These are phyloP conservation scores for Ceratocystis diversiconidia DNA, from an alignment of 2,329 filamentous ascomycete genomes.

Conservation along the genomic window DNA sequence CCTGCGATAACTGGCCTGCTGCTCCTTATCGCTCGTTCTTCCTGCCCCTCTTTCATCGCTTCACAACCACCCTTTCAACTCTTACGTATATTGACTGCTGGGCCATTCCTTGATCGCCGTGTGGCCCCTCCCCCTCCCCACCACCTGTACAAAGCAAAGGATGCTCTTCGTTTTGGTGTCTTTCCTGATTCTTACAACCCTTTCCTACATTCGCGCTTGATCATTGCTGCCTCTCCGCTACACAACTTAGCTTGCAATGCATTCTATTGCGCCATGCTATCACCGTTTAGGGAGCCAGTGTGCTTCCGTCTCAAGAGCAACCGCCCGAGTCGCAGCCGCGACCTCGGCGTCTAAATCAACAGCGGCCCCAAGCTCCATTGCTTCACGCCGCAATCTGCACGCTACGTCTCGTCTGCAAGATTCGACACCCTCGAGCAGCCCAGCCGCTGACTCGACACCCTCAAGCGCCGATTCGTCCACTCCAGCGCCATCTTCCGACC, in stretches of 20 bases:
- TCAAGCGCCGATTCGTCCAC: not conserved
- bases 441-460: not conserved
- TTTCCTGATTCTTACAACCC: not conserved
- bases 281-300: slow-evolving; percentile 1
- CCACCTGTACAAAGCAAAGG: not conserved
- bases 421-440: not conserved
- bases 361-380: not conserved
- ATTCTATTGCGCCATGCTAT: slow-evolving; percentile 9
- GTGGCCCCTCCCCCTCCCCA: not conserved
- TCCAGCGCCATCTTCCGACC: not conserved
- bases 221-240: not conserved
- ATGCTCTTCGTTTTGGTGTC: not conserved
- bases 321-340: not conserved
- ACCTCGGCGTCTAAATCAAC: not conserved
- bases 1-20: too few species aligned
- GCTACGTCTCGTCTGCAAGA: not conserved
- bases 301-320: not conserved
- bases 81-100: not conserved
- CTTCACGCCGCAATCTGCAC: not conserved
- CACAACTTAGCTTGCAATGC: not conserved
- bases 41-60: too few species aligned
- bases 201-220: not conserved
- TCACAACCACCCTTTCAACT: not conserved
- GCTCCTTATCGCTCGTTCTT: too few species aligned
- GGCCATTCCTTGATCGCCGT: not conserved